phyloP scores from a whole-genome alignment of 352 stramenopile genomes.

The Salisapilia sapeloensis region DNA sequence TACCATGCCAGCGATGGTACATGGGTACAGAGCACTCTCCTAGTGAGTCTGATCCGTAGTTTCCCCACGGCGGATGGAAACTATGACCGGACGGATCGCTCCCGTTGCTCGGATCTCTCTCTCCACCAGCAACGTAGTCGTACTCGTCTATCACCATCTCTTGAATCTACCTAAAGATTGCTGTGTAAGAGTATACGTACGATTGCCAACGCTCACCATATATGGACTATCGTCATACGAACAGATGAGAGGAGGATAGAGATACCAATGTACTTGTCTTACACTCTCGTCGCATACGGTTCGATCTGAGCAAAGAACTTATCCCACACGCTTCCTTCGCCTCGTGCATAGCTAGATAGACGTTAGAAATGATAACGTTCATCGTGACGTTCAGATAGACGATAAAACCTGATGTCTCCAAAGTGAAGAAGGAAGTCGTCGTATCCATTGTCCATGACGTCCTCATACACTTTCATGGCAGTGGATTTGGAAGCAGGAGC shows the following conservation, averaged over 20 bases:
- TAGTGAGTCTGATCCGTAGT: conserved; percentile 38
- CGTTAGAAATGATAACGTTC: conserved; percentile 1
- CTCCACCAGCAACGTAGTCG: conserved; percentile 33
- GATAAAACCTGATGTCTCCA: conserved; percentile 41
- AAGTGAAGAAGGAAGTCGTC: conserved; percentile 64
- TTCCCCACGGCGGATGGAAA: conserved; percentile 49
- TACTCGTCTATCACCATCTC: conserved; percentile 54
- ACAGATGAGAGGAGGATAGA: not conserved
- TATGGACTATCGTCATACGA: conserved; percentile 28
- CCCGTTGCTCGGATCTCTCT: conserved; percentile 33
- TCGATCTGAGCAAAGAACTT: conserved; percentile 63
- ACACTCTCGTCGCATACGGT: conserved; percentile 43
- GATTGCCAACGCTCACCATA: conserved; percentile 66
- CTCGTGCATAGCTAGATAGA: conserved; percentile 41
- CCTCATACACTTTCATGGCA: conserved; percentile 26
- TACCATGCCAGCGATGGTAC: conserved; percentile 50
- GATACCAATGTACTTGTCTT: no score
- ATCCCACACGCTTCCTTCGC: conserved; percentile 42
- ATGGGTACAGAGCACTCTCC: conserved; percentile 56
- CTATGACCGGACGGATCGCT: conserved; percentile 16
- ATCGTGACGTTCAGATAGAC: not conserved
- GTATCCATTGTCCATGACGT: conserved; percentile 31
- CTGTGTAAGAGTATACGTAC: conserved; percentile 12
- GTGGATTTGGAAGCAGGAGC: conserved; percentile 32
- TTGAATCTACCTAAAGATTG: conserved; percentile 1